Percentiles rank a stretch among this genome's conserved stretches.
Conservation (phyloP, 805 yeast genomes). For the Wickerhamiella australiensis region DNA sequence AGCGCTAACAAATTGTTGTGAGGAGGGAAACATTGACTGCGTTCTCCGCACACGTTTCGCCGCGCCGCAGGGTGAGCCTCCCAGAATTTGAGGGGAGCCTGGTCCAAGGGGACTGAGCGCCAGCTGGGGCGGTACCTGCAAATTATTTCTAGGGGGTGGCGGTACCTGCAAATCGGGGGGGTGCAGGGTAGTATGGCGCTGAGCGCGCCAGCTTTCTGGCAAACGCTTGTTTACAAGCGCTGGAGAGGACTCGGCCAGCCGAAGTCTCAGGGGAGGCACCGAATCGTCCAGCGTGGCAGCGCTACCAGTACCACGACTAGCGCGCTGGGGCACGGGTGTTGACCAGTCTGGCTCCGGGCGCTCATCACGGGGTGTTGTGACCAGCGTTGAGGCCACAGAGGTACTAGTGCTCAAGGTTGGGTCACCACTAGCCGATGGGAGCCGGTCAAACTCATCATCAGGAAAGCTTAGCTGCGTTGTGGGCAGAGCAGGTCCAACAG, state of each 20-base stretch:
- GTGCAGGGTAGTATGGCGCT: neutral
- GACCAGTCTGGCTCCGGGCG: conserved; percentile 5
- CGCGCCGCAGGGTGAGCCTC: conserved; percentile 16
- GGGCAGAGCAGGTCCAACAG: conserved; percentile 6
- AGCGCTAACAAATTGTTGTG: conserved; percentile 35
- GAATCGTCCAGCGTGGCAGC: neutral
- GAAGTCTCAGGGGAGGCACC: neutral
- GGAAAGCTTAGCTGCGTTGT: conserved; percentile 9
- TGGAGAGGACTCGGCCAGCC: conserved; percentile 5
- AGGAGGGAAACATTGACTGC: conserved; percentile 56
- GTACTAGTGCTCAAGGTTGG: neutral
- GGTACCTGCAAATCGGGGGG: neutral
- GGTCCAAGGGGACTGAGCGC: neutral
- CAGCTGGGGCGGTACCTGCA: neutral
- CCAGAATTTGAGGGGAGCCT: neutral
- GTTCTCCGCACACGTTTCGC: conserved; percentile 41
- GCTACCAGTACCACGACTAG: neutral
- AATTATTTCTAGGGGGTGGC: neutral
- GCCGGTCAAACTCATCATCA: conserved; percentile 7
- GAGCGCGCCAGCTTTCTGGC: conserved; percentile 3
- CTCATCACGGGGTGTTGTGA: conserved; percentile 7
- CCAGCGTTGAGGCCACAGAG: neutral
- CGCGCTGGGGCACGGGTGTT: conserved; percentile 7
- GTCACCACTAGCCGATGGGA: neutral
- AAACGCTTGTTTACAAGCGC: neutral